Percentiles rank a stretch among this genome's conserved stretches.
phyloP scores from a whole-genome alignment of 2,329 filamentous ascomycete species.

The Aspergillus fructus region DNA sequence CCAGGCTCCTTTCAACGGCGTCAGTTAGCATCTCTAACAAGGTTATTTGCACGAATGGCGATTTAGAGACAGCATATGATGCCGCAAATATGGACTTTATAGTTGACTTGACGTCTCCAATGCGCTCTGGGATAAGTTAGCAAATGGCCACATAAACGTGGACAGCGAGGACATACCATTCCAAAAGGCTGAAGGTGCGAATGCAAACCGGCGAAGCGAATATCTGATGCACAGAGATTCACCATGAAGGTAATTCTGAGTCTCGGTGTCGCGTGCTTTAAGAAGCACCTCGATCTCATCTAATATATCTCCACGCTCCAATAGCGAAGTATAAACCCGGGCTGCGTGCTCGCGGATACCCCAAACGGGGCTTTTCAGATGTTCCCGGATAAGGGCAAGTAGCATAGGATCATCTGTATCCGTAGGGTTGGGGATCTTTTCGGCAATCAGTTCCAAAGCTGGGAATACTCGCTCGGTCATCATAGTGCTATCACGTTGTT shows the following conservation, averaged over 20 bases:
- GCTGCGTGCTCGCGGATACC: constrained; percentile 48
- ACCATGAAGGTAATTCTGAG: constrained; percentile 44
- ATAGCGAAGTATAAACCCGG: constrained; percentile 41
- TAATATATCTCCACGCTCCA: constrained; percentile 34
- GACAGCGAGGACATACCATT: constrained; percentile 25
- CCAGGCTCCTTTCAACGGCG: constrained; percentile 32
- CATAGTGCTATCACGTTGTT: constrained; percentile 30
- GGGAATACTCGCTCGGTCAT: constrained; percentile 47
- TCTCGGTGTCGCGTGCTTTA: constrained; percentile 13
- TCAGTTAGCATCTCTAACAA: constrained; percentile 41
- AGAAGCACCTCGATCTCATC: constrained; percentile 28
- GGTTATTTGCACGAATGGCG: constrained; percentile 35
- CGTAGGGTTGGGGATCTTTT: constrained; percentile 39
- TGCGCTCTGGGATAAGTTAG: constrained; percentile 27
- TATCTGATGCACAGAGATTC: constrained; percentile 40
- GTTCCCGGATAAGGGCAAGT: constrained; percentile 32
- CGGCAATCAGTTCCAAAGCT: constrained; percentile 46
- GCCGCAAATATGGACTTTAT: constrained; percentile 26
- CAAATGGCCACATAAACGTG: not conserved
- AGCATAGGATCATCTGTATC: constrained; percentile 35
- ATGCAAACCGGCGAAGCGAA: constrained; percentile 36
- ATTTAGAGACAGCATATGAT: constrained; percentile 29
- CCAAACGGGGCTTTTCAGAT: constrained; percentile 46
- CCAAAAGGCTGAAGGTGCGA: constrained; percentile 34
- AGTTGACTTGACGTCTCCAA: constrained; percentile 24